Evolutionary conservation across 345 rosid species (phyloP), one percentile per base, ranked within the genome.

Genomic region (Aquilaria sinensis): DNA sequence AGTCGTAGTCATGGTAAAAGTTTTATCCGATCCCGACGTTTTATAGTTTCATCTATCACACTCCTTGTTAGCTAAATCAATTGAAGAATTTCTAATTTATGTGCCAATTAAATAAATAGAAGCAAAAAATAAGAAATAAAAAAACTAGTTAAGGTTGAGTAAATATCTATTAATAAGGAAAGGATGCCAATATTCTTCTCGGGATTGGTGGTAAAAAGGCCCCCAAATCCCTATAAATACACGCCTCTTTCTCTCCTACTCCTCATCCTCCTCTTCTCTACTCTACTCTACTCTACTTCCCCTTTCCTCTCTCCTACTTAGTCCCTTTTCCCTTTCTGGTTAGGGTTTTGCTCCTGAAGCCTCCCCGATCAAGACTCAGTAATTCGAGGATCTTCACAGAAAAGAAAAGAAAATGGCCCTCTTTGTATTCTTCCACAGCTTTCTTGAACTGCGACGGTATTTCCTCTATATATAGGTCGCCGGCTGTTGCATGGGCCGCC

Each of bases 351-450:
- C 12, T 46, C 7, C 10, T 41, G 70, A 51, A 29, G 23, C 23
- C 23, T 23, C 23, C 23, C 23, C 23, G 23, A 23, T 23, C 23
- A 23, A 23, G 64, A 31, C 61, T 50, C 2, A 53, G 14, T n/a
- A 50, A 16, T 29, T 29, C n/a, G 5, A 13, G 4, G 11, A 10
- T 50, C n/a, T 12, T 15, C 48, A 13, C 4, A 23, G 64, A 3
- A 11, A 12, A 15, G 6, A 55, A 31, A 46, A 10, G 11, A 10
- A 33, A 10, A 78, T 89, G 98, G 65, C 72, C 53, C 87, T 92
- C 79, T 85, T 74, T 78, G 86, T 89, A 83, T 85, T 85, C 80
- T 89, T 92, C 98, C 96, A 92, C 98, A 92, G 98, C 98, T 92
- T 92, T 92, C 98, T 92, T 92, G 96, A 92, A 92, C 98, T 85